Evolutionary conservation across 2,329 filamentous ascomycete genomes (phyloP).

Genomic region (Dothiorella sarmentorum): DNA sequence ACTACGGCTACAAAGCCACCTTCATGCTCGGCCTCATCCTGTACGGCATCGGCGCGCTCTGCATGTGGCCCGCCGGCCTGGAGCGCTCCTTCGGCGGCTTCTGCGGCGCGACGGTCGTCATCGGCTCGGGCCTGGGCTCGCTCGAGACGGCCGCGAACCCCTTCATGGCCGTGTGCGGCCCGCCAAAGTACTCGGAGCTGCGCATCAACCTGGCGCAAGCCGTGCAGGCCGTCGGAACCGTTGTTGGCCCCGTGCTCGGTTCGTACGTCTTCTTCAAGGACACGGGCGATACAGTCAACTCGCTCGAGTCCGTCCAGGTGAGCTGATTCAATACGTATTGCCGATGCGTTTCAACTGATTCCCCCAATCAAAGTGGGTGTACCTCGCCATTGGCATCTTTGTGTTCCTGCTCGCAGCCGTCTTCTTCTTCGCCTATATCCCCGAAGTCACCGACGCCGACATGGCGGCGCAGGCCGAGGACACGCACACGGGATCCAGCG

Average conservation of each 20-base stretch:
- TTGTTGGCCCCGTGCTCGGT: conserved; percentile 58
- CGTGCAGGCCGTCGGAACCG: conserved; percentile 57
- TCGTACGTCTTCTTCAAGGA: conserved; percentile 61
- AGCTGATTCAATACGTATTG: no score
- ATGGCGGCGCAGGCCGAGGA: conserved; percentile 52
- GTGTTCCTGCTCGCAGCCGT: conserved; percentile 55
- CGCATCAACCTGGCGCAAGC: conserved; percentile 58
- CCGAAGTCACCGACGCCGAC: conserved; percentile 59
- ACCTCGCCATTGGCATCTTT: conserved; percentile 60
- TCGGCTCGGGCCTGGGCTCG: conserved; percentile 51
- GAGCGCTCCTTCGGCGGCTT: conserved; percentile 58
- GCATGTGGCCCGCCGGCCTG: conserved; percentile 58
- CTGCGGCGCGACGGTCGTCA: conserved; percentile 57
- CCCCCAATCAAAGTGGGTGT: no score
- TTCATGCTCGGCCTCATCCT: conserved; percentile 54
- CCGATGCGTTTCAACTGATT: no score
- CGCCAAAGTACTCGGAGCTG: conserved; percentile 57
- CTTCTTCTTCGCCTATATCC: conserved; percentile 56
- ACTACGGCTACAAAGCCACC: conserved; percentile 46
- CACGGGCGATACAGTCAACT: conserved; percentile 47
- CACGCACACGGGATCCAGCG: conserved; percentile 36
- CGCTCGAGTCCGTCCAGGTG: conserved; percentile 59
- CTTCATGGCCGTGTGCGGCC: conserved; percentile 51
- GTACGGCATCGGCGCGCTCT: conserved; percentile 55
- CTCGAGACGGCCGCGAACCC: conserved; percentile 60